phyloP scores from a whole-genome alignment of 176 grass and related monocot genomes.

The Ananas comosus region DNA sequence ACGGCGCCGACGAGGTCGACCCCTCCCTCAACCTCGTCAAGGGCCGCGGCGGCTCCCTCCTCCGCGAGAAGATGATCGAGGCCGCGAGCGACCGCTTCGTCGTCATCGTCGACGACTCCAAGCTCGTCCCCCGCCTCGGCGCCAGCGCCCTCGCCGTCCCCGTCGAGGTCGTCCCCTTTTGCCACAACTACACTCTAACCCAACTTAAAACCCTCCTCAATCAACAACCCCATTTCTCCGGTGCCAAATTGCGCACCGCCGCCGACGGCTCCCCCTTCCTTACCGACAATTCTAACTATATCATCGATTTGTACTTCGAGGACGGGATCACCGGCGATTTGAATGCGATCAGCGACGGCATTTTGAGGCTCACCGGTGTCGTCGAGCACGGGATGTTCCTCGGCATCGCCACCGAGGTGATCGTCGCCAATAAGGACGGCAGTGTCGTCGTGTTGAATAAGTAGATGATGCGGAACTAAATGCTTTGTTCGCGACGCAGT shows the following conservation, averaged over 20 bases:
- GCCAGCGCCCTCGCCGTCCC: slow-evolving; percentile 42
- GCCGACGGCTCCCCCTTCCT: slow-evolving; percentile 15
- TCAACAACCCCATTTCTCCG: slow-evolving; percentile 25
- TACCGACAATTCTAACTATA: slow-evolving; percentile 71
- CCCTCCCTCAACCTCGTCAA: slow-evolving; percentile 67
- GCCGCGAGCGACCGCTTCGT: slow-evolving; percentile 39
- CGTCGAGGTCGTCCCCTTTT: slow-evolving; percentile 62
- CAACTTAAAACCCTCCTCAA: slow-evolving; percentile 42
- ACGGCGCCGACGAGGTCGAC: slow-evolving; percentile 76
- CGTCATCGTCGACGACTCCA: slow-evolving; percentile 75
- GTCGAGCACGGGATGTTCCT: slow-evolving; percentile 83
- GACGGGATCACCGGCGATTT: slow-evolving; percentile 53
- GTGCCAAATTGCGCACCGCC: too few relatives aligned
- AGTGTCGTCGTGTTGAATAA: slow-evolving; percentile 26
- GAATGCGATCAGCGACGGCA: slow-evolving; percentile 36
- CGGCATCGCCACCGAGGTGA: slow-evolving; percentile 54
- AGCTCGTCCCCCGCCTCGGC: slow-evolving; percentile 51
- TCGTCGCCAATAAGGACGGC: slow-evolving; percentile 62
- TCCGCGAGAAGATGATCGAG: slow-evolving; percentile 82
- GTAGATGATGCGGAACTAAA: neutral
- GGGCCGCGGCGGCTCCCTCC: slow-evolving; percentile 64
- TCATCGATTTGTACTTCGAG: slow-evolving; percentile 65
- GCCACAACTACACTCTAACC: slow-evolving; percentile 29
- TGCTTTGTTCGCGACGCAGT: too few relatives aligned
- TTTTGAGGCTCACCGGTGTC: slow-evolving; percentile 66